A percentile compares a stretch with the other conserved stretches of the same genome.
Conservation (phyloP, 164 flowering plant genomes). For the Vitis labrusca region DNA sequence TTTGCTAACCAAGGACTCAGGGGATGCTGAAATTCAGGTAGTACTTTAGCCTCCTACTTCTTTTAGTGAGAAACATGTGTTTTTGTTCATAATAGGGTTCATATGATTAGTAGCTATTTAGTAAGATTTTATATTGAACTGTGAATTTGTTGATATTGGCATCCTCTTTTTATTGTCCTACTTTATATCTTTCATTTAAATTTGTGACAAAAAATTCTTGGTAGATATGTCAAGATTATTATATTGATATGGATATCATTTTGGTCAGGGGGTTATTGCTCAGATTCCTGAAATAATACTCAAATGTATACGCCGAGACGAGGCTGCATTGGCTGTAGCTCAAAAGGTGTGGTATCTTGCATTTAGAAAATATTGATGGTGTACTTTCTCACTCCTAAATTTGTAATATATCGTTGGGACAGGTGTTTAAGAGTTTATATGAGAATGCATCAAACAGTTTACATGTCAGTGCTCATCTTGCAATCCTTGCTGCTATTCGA, state of each 20-base stretch:
- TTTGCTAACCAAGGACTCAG: slow-evolving; percentile 52
- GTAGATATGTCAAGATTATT: too few species aligned
- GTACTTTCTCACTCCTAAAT: background rate
- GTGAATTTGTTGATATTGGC: too few species aligned
- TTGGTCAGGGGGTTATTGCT: slow-evolving; percentile 58
- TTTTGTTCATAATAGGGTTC: too few species aligned
- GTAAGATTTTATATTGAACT: too few species aligned
- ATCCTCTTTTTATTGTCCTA: too few species aligned
- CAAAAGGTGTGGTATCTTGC: slow-evolving; percentile 59
- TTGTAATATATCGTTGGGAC: slow-evolving; percentile 11
- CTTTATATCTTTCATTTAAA: too few species aligned
- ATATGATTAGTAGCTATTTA: too few species aligned
- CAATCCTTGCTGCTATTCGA: slow-evolving; percentile 81
- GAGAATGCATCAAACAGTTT: slow-evolving; percentile 66
- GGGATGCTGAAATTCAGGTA: slow-evolving; percentile 91
- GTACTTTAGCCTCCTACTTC: background rate
- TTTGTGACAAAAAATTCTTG: too few species aligned
- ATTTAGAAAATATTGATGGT: background rate
- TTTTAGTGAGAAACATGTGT: background rate
- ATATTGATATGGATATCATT: background rate
- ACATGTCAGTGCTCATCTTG: slow-evolving; percentile 75
- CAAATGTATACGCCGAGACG: slow-evolving; percentile 86
- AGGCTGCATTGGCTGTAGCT: slow-evolving; percentile 94
- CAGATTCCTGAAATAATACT: slow-evolving; percentile 91
- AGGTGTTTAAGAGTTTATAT: slow-evolving; percentile 87